phyloP scores from a whole-genome alignment of 805 yeast species.

The Saturnispora besseyi region DNA sequence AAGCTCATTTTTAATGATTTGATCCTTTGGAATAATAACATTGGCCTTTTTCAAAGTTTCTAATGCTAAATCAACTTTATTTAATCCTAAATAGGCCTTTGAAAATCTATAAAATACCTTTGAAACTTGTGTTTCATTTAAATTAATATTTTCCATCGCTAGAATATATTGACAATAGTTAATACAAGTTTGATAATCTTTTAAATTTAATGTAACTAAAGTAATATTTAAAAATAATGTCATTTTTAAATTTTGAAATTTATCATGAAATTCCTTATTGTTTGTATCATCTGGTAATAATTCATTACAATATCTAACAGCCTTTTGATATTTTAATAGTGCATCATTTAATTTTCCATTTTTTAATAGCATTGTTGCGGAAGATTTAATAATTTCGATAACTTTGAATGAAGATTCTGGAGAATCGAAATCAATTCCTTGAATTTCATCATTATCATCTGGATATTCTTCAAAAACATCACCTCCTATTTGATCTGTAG shows the following conservation, averaged over 20 bases:
- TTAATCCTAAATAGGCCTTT: slow-evolving; percentile 30
- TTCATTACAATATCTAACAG: slow-evolving; percentile 63
- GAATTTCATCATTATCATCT: slow-evolving; percentile 54
- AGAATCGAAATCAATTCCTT: slow-evolving; percentile 40
- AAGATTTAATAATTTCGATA: slow-evolving; percentile 48
- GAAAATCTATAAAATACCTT: slow-evolving; percentile 25
- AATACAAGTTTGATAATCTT: slow-evolving; percentile 39
- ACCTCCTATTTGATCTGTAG: slow-evolving; percentile 53
- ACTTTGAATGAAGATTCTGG: slow-evolving; percentile 41
- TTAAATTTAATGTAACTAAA: slow-evolving; percentile 40
- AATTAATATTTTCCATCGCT: slow-evolving; percentile 34
- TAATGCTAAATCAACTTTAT: slow-evolving; percentile 42
- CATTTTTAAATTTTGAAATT: slow-evolving; percentile 44
- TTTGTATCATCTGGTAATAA: slow-evolving; percentile 60
- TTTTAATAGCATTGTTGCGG: slow-evolving; percentile 57
- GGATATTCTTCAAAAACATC: slow-evolving; percentile 73
- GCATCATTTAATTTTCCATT: slow-evolving; percentile 43
- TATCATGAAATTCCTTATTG: slow-evolving; percentile 41
- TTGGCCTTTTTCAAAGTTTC: slow-evolving; percentile 37
- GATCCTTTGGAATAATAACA: slow-evolving; percentile 38
- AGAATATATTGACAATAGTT: slow-evolving; percentile 49
- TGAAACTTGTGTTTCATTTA: slow-evolving; percentile 20
- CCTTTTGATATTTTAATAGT: slow-evolving; percentile 52
- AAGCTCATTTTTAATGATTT: slow-evolving; percentile 37
- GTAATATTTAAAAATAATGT: slow-evolving; percentile 51